A percentile compares a stretch with the other conserved stretches of the same genome.
Conservation (phyloP, 1,284 basidiomycete species). For the Wallemia hederae region DNA sequence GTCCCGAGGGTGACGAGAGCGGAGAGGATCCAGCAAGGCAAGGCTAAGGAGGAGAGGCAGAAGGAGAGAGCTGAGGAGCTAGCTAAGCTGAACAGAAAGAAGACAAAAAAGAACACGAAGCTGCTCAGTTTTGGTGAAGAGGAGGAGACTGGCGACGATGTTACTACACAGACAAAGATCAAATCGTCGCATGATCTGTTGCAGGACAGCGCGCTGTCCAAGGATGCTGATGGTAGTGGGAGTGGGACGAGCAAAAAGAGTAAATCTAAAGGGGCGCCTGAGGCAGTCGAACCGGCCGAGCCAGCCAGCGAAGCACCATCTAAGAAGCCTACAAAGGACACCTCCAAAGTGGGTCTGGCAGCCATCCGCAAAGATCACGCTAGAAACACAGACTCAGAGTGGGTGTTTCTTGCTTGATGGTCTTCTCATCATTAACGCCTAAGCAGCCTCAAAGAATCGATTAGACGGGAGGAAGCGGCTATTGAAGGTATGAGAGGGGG, state of each 20-base stretch:
- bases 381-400: neutral
- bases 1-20: slow-evolving; percentile 83
- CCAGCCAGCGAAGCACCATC: neutral
- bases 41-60: slow-evolving; percentile 41
- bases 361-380: neutral
- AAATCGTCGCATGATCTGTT: slow-evolving; percentile 19
- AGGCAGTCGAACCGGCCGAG: neutral
- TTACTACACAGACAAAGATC: slow-evolving; percentile 38
- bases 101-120: slow-evolving; percentile 63
- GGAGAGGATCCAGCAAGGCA: slow-evolving; percentile 52
- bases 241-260: slow-evolving; percentile 5
- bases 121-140: slow-evolving; percentile 64
- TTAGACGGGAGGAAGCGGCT: neutral
- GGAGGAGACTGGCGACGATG: slow-evolving; percentile 25
- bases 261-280: slow-evolving; percentile 2
- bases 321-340: neutral
- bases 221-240: slow-evolving; percentile 29
- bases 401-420: neutral
- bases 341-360: neutral
- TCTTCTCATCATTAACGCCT: too few relatives aligned
- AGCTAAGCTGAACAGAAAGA: slow-evolving; percentile 22
- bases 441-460: neutral
- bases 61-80: slow-evolving; percentile 39
- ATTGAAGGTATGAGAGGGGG: neutral
- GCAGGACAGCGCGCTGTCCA: slow-evolving; percentile 7